Percentiles rank a stretch among this genome's conserved stretches.
These are phyloP conservation scores for Fusarium sp. DNA, from an alignment of 2,329 filamentous ascomycete species.

Conservation along the genomic window DNA sequence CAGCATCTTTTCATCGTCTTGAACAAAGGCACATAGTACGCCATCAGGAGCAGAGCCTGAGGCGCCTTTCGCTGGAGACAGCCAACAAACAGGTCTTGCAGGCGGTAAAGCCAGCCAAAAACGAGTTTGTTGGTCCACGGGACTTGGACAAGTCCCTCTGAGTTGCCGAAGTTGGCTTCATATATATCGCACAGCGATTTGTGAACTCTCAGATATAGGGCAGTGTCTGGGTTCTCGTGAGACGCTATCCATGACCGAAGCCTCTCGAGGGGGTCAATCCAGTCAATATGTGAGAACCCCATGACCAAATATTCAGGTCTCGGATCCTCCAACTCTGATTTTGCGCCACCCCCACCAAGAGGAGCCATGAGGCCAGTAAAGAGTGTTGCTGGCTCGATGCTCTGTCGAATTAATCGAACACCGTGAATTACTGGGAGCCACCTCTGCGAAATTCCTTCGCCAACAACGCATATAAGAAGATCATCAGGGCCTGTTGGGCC, in stretches of 20 bases:
- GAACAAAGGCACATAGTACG: constrained; percentile 46
- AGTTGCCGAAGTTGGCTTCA: constrained; percentile 46
- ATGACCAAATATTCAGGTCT: constrained; percentile 42
- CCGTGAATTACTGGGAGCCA: constrained; percentile 48
- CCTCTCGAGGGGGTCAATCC: constrained; percentile 41
- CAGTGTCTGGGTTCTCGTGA: constrained; percentile 44
- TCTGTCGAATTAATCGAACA: constrained; percentile 44
- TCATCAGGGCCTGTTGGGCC: constrained; percentile 49
- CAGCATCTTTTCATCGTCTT: constrained; percentile 39
- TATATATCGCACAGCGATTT: constrained; percentile 45
- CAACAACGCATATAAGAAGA: constrained; percentile 48
- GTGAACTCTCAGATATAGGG: constrained; percentile 44
- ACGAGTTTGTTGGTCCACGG: constrained; percentile 38
- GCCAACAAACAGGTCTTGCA: constrained; percentile 47
- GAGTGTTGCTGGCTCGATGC: constrained; percentile 47
- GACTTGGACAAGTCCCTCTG: constrained; percentile 35
- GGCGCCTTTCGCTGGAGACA: constrained; percentile 47
- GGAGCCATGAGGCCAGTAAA: constrained; percentile 49
- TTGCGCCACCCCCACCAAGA: constrained; percentile 29
- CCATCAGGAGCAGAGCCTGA: constrained; percentile 47
- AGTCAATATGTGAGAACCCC: constrained; percentile 43
- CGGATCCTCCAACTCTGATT: constrained; percentile 31
- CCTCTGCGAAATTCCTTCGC: constrained; percentile 40
- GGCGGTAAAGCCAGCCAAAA: constrained; percentile 49
- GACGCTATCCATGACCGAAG: constrained; percentile 44